Evolutionary conservation across 2,329 filamentous ascomycete genomes (phyloP).

Genomic region (Botryotinia calthae): DNA sequence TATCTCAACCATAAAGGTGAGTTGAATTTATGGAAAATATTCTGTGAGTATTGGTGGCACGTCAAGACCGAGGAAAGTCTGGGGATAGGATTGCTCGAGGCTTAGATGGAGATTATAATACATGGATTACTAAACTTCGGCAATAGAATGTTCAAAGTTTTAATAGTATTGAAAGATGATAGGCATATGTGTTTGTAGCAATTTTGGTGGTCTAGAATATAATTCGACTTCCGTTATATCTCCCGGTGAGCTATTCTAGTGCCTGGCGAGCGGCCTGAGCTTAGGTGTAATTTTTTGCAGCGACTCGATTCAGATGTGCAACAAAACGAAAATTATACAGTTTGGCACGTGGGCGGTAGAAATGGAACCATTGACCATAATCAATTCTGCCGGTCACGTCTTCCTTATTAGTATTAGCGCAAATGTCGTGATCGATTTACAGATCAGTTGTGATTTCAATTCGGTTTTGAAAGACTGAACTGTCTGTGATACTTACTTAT

Average conservation of each 20-base stretch:
- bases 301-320: not conserved
- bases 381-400: not conserved
- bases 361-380: accelerated
- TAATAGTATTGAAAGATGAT: not conserved
- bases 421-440: not conserved
- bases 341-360: not conserved
- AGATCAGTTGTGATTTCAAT: not conserved
- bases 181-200: not conserved
- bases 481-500: not conserved
- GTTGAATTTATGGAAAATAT: not conserved
- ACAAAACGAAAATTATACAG: not conserved
- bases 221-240: not conserved
- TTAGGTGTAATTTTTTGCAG: not conserved
- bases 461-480: not conserved
- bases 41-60: not conserved
- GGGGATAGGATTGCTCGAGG: not conserved
- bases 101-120: not conserved
- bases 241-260: not conserved
- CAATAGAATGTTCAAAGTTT: not conserved
- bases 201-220: not conserved
- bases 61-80: not conserved
- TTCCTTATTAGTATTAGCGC: not conserved
- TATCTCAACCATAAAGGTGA: not conserved
- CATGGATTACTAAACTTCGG: not conserved
- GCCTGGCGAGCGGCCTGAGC: not conserved